Base-by-base conservation (phyloP, 1,284 basidiomycete species). In the Ceratobasidium sp. region DNA sequence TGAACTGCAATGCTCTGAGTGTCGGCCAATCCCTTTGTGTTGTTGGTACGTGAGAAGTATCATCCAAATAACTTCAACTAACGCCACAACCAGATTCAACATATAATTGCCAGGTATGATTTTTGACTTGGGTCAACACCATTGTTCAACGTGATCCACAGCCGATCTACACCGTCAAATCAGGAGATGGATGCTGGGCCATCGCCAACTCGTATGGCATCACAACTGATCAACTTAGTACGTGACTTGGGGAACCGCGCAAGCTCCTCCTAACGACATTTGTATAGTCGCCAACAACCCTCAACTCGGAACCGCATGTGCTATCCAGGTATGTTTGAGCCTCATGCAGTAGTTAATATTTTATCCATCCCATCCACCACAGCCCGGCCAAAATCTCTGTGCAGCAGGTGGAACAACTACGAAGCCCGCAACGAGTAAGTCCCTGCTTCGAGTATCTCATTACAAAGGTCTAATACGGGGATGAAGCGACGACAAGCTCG, bases 311-410 rank as follows among this genome's bases (percentile, higher is more conserved):
- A n/a, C n/a, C n/a, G n/a, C n/a, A n/a, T n/a, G n/a, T n/a, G n/a
- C n/a, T n/a, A n/a, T n/a, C n/a, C n/a, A n/a, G n/a, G n/a, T n/a
- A n/a, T n/a, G n/a, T n/a, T n/a, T n/a, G n/a, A n/a, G n/a, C n/a
- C n/a, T n/a, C n/a, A n/a, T n/a, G n/a, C n/a, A n/a, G n/a, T n/a
- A n/a, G n/a, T n/a, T n/a, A n/a, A n/a, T n/a, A n/a, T n/a, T n/a
- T 5, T 4, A 22, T 25, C 2, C 15, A 20, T 22, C n/a, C n/a
- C n/a, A n/a, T n/a, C n/a, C n/a, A n/a, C 22, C 42, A 1, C 12
- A 53, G 50, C 22, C 27, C 6, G 50, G 50, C 25, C 50, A 53
- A 53, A 53, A 53, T 20, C 50, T 53, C 20, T 53, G 50, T 20
- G 50, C 34, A 15, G 25, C 50, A 0, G 34, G 34, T n/a, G n/a